phyloP scores from a whole-genome alignment of 1,284 basidiomycete species.

The Dichomitus squalens region DNA sequence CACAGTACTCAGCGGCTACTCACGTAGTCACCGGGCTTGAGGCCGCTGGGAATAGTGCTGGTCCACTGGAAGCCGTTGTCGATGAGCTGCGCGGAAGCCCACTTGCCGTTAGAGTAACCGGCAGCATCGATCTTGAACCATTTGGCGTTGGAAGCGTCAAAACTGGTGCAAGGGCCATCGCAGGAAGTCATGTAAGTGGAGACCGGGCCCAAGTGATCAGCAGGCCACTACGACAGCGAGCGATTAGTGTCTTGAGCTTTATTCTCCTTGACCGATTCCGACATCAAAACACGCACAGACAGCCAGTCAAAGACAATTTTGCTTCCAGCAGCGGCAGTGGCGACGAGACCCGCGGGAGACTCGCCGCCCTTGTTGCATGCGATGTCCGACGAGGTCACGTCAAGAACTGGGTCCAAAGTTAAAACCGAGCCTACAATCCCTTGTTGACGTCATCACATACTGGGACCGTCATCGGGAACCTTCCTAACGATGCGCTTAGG shows the following conservation, averaged over 20 bases:
- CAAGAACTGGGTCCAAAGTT: constrained; percentile 22
- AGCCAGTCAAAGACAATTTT: constrained; percentile 33
- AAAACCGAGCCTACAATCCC: not conserved
- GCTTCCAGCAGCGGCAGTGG: constrained; percentile 31
- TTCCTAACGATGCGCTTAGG: constrained; percentile 33
- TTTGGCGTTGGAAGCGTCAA: constrained; percentile 35
- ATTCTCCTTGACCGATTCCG: not conserved
- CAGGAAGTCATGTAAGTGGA: constrained; percentile 43
- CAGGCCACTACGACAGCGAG: constrained; percentile 11
- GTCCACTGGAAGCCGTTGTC: constrained; percentile 32
- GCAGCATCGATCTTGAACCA: constrained; percentile 43
- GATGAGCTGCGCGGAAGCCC: constrained; percentile 37
- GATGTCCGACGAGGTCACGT: constrained; percentile 29
- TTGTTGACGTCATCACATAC: constrained; percentile 21
- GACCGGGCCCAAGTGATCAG: constrained; percentile 38
- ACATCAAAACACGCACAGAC: constrained; percentile 22
- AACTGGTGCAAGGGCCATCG: constrained; percentile 37
- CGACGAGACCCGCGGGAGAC: constrained; percentile 26
- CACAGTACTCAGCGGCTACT: constrained; percentile 8
- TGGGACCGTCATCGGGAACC: constrained; percentile 35
- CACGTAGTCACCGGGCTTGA: constrained; percentile 41
- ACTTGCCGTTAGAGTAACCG: constrained; percentile 37
- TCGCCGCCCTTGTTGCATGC: constrained; percentile 36
- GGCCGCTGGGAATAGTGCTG: constrained; percentile 36
- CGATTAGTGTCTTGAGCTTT: not conserved